Conservation (phyloP, 2,329 filamentous ascomycete genomes). For the Aspergillus pseudotamarii region DNA sequence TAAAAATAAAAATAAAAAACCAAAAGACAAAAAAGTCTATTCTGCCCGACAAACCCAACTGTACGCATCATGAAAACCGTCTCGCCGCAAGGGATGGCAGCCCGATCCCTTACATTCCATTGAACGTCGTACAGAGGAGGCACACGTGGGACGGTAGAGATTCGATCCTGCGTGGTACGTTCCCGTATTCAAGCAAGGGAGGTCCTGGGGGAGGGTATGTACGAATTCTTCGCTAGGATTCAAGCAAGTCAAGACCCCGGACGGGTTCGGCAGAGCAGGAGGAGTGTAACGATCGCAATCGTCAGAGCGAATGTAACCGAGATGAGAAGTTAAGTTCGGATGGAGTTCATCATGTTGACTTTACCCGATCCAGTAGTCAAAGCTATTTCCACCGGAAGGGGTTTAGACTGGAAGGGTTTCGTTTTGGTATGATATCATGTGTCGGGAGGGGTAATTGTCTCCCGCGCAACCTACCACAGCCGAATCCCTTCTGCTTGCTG, state of each 20-base stretch:
- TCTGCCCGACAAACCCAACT: neutral
- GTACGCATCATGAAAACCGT: neutral
- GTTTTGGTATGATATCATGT: neutral
- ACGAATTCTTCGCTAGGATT: neutral
- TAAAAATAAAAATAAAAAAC: neutral
- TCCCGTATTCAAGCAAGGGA: neutral
- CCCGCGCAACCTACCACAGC: neutral
- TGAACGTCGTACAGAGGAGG: neutral
- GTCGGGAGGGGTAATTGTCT: neutral
- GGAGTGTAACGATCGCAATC: neutral
- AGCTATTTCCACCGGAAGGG: neutral
- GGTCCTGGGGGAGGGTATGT: neutral
- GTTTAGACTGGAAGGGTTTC: neutral
- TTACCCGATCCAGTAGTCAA: neutral
- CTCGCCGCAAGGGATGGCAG: too few relatives aligned
- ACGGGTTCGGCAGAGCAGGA: neutral
- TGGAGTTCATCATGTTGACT: too few relatives aligned
- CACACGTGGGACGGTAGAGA: neutral
- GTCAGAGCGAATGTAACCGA: conserved; percentile 1
- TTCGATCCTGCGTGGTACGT: neutral
- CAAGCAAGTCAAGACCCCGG: neutral
- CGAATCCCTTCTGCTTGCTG: neutral
- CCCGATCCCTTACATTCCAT: neutral
- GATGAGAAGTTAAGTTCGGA: neutral
- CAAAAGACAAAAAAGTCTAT: neutral